Evolutionary conservation across 2,329 filamentous ascomycete species (phyloP).

Genomic region (Septoria petroselini): DNA sequence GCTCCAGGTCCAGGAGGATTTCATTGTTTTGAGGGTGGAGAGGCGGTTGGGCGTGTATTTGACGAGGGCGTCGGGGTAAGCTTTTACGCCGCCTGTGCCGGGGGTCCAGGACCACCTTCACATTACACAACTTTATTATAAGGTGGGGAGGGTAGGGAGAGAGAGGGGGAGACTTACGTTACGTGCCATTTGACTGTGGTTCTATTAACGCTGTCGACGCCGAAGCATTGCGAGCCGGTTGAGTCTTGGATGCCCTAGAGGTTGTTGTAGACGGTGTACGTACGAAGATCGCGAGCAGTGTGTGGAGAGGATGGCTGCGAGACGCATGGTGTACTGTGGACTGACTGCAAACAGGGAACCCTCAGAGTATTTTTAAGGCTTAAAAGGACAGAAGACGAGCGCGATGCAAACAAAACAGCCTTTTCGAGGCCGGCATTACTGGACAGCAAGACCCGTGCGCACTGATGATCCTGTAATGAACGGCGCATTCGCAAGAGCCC

Average conservation of each 20-base stretch:
- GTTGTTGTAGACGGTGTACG: conserved; percentile 43
- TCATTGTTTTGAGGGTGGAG: conserved; percentile 38
- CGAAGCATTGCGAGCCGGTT: conserved; percentile 48
- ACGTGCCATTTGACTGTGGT: conserved; percentile 46
- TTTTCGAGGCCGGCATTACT: too few species aligned
- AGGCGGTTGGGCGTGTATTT: conserved; percentile 34
- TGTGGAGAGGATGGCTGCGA: too few species aligned
- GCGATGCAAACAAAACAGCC: too few species aligned
- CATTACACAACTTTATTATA: conserved; percentile 29
- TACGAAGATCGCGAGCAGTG: too few species aligned
- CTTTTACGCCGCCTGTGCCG: conserved; percentile 41
- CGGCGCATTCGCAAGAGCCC: too few species aligned
- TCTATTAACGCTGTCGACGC: conserved; percentile 41
- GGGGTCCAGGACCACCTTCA: conserved; percentile 35
- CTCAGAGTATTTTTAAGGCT: too few species aligned
- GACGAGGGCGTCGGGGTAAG: conserved; percentile 45
- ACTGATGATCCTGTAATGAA: too few species aligned
- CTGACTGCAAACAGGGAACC: too few species aligned
- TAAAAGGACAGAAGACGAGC: too few species aligned
- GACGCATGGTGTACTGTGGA: too few species aligned
- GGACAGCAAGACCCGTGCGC: too few species aligned
- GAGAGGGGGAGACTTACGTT: conserved; percentile 33
- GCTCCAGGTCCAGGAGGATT: conserved; percentile 47
- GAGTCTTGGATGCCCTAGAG: conserved; percentile 45
- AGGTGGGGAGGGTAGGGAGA: not conserved